phyloP scores from a whole-genome alignment of 352 stramenopile genomes.

The Globisporangium nunn region DNA sequence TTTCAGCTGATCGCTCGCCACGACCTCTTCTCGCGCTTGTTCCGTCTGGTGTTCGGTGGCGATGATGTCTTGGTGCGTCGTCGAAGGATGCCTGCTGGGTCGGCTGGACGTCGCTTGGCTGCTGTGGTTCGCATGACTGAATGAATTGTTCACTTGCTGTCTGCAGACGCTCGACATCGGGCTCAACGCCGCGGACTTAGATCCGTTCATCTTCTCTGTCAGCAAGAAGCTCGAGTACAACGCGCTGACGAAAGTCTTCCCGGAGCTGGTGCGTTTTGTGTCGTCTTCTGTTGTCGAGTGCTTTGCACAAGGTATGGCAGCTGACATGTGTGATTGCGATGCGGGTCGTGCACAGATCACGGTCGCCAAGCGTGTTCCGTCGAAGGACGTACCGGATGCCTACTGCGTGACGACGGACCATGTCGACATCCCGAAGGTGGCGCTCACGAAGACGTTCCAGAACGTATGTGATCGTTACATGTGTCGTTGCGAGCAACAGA shows the following conservation, averaged over 20 bases:
- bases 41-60: slow-evolving; percentile 29
- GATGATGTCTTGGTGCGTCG: slow-evolving; percentile 11
- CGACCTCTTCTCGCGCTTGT: slow-evolving; percentile 57
- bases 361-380: slow-evolving; percentile 48
- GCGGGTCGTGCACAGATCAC: slow-evolving; percentile 31
- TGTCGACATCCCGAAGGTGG: slow-evolving; percentile 52
- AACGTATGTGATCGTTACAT: slow-evolving; percentile 14
- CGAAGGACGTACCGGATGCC: slow-evolving; percentile 47
- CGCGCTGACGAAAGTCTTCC: slow-evolving; percentile 56
- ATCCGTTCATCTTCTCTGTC: slow-evolving; percentile 66
- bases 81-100: neutral
- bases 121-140: neutral
- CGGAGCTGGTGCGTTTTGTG: slow-evolving; percentile 42
- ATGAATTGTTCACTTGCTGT: too few relatives aligned
- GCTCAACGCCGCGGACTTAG: slow-evolving; percentile 44
- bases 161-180: slow-evolving; percentile 62
- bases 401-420: slow-evolving; percentile 63
- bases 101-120: neutral
- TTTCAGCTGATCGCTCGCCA: slow-evolving; percentile 42
- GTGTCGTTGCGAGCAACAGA: neutral
- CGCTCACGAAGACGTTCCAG: slow-evolving; percentile 43
- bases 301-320: neutral
- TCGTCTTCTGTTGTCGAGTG: neutral
- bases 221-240: slow-evolving; percentile 74
- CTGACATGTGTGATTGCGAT: neutral